A percentile compares a stretch with the other conserved stretches of the same genome.
phyloP scores from a whole-genome alignment of 768 basidiomycete species.

The Coprinellus aureogranulatus region DNA sequence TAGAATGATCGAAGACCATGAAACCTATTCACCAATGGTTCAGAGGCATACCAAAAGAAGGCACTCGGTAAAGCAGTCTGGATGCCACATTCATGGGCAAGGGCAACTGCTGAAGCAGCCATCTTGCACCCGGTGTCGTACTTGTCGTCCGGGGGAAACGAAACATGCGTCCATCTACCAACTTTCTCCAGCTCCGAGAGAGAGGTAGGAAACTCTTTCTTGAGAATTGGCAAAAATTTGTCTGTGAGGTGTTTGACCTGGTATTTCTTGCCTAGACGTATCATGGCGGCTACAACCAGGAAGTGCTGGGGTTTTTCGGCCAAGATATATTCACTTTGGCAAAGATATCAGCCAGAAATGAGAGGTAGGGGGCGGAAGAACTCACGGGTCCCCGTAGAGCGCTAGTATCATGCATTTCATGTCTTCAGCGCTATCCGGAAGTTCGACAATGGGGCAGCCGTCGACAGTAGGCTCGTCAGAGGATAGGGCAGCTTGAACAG shows the following conservation, averaged over 20 bases:
- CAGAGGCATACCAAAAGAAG: too few relatives aligned
- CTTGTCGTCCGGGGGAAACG: background rate
- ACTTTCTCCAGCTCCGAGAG: background rate
- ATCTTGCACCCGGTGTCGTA: background rate
- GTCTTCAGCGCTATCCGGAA: background rate
- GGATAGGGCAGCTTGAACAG: too few relatives aligned
- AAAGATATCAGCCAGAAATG: background rate
- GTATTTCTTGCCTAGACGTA: constrained; percentile 39
- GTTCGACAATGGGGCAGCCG: background rate
- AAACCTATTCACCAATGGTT: too few relatives aligned
- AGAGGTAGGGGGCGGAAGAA: background rate
- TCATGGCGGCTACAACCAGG: constrained; percentile 30
- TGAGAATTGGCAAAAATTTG: background rate
- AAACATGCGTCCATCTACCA: background rate
- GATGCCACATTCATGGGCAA: background rate
- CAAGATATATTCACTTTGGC: background rate
- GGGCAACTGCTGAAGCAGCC: background rate
- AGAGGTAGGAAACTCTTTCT: background rate
- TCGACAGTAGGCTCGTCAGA: background rate
- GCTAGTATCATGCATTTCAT: background rate
- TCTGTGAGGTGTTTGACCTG: constrained; percentile 18
- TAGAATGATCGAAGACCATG: too few relatives aligned
- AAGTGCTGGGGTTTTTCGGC: background rate
- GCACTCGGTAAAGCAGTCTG: background rate
- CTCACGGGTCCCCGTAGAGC: background rate